A percentile compares a stretch with the other conserved stretches of the same genome.
Evolutionary conservation across 805 yeast genomes (phyloP).

Genomic region (Wickerhamiella occidentalis): DNA sequence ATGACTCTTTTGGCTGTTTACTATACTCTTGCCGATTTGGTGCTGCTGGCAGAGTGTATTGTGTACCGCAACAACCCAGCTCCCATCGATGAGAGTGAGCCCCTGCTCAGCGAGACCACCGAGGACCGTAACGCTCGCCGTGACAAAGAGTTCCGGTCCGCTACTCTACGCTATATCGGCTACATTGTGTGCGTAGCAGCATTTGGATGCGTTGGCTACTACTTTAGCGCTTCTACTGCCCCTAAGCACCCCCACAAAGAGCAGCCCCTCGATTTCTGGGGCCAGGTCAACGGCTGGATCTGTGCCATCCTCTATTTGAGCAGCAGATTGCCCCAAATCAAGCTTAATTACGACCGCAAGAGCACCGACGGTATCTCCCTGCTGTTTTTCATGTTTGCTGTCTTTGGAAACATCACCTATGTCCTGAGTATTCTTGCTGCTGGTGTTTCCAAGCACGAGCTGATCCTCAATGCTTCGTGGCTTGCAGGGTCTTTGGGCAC

Average conservation of each 20-base stretch:
- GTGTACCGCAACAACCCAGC: slow-evolving; percentile 54
- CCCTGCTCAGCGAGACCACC: slow-evolving; percentile 11
- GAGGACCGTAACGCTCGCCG: slow-evolving; percentile 16
- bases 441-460: slow-evolving; percentile 54
- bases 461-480: slow-evolving; percentile 84
- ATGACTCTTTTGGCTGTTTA: slow-evolving; percentile 88
- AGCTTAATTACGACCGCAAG: slow-evolving; percentile 72
- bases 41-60: slow-evolving; percentile 71
- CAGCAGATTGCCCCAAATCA: slow-evolving; percentile 84
- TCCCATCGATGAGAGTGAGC: slow-evolving; percentile 28
- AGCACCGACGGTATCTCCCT: slow-evolving; percentile 93
- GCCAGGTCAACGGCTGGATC: slow-evolving; percentile 75
- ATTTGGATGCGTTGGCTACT: slow-evolving; percentile 85
- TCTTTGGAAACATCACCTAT: slow-evolving; percentile 84
- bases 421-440: slow-evolving; percentile 67
- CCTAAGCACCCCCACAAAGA: slow-evolving; percentile 33
- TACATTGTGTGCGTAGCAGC: slow-evolving; percentile 57
- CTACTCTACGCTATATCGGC: slow-evolving; percentile 25
- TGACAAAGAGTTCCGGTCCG: background rate
- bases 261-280: slow-evolving; percentile 52
- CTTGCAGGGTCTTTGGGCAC: slow-evolving; percentile 86
- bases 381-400: slow-evolving; percentile 86
- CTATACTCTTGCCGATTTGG: slow-evolving; percentile 82
- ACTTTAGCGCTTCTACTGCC: slow-evolving; percentile 44
- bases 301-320: slow-evolving; percentile 46